Conservation (phyloP, 352 stramenopile genomes). For the Globisporangium canariense region DNA sequence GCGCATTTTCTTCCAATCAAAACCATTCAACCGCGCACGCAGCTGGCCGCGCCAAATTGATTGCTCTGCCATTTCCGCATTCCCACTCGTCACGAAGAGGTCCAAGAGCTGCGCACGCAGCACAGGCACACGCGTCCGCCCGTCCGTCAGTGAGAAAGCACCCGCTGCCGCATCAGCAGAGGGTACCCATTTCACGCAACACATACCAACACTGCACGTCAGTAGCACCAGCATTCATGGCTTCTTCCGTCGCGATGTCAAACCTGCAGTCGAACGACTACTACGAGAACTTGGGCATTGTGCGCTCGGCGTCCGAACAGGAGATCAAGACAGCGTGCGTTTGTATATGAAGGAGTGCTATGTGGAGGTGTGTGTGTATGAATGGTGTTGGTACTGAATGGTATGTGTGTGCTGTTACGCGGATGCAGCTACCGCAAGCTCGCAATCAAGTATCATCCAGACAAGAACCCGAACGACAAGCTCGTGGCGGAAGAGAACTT, state of each 20-base stretch:
- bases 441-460: slow-evolving; percentile 91
- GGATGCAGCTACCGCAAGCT: slow-evolving; percentile 83
- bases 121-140: too few relatives aligned
- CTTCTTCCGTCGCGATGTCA: slow-evolving; percentile 20
- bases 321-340: slow-evolving; percentile 87
- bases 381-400: background rate
- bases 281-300: slow-evolving; percentile 83
- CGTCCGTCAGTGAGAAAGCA: background rate
- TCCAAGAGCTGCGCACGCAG: background rate
- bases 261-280: slow-evolving; percentile 78
- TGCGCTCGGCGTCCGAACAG: slow-evolving; percentile 56
- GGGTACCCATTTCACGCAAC: background rate
- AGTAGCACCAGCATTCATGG: slow-evolving; percentile 2
- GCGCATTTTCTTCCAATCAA: background rate
- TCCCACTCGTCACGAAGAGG: background rate
- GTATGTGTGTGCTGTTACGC: slow-evolving; percentile 2
- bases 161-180: background rate
- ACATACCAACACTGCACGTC: background rate
- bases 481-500: slow-evolving; percentile 89
- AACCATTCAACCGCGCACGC: background rate
- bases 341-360: background rate
- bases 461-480: slow-evolving; percentile 89
- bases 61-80: slow-evolving; percentile 1
- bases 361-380: background rate
- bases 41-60: background rate